phyloP scores from a whole-genome alignment of 768 basidiomycete species.

The Dacryopinax spathularia region DNA sequence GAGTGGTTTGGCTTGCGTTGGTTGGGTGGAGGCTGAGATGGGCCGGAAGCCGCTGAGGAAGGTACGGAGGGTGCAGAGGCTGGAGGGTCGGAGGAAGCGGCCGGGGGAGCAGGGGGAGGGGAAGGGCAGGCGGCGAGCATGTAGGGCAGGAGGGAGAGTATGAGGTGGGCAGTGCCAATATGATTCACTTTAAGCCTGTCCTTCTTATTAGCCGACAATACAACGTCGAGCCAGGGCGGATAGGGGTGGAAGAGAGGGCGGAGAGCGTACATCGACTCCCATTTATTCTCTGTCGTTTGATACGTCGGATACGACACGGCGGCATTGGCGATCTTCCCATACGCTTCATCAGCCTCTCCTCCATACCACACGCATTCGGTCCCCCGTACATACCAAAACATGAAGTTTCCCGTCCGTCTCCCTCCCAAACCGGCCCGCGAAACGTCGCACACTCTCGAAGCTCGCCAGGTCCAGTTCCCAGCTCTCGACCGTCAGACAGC shows the following conservation, averaged over 20 bases:
- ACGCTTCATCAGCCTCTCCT: neutral
- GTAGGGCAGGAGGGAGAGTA: slow-evolving; percentile 31
- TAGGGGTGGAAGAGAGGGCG: neutral
- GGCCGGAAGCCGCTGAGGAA: no score
- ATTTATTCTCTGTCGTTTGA: slow-evolving; percentile 29
- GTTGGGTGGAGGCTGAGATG: no score
- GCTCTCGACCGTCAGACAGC: slow-evolving; percentile 25
- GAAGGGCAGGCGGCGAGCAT: slow-evolving; percentile 27
- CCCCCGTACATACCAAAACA: slow-evolving; percentile 25
- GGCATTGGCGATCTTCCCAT: slow-evolving; percentile 28
- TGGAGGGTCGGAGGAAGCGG: no score
- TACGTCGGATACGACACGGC: slow-evolving; percentile 16
- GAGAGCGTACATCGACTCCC: slow-evolving; percentile 34
- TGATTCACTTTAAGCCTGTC: slow-evolving; percentile 37
- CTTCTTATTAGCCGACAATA: no score
- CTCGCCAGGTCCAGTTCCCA: slow-evolving; percentile 31
- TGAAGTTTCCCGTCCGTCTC: slow-evolving; percentile 25
- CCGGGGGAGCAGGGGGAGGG: no score
- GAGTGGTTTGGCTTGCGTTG: neutral
- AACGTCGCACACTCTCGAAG: slow-evolving; percentile 31
- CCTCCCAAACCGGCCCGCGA: slow-evolving; percentile 24
- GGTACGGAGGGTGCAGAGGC: no score
- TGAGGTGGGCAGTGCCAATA: slow-evolving; percentile 29
- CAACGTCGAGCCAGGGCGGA: neutral
- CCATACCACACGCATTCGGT: neutral